Conservation (phyloP, 805 yeast genomes). For the Brettanomyces sp. region DNA sequence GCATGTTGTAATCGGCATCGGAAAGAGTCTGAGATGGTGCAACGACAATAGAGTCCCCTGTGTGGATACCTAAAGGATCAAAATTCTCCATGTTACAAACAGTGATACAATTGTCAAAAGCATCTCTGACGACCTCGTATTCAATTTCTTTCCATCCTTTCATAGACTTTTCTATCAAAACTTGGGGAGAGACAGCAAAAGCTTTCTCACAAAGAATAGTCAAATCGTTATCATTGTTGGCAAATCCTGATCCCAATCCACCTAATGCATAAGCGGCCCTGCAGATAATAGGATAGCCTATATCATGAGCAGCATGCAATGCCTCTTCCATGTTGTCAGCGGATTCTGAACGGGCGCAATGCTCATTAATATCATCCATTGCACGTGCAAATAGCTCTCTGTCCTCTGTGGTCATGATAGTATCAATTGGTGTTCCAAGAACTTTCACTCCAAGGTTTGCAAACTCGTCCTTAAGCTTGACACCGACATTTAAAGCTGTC, state of each 20-base stretch:
- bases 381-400: conserved; percentile 92
- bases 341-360: conserved; percentile 89
- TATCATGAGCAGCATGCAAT: conserved; percentile 68
- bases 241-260: conserved; percentile 97
- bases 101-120: conserved; percentile 93
- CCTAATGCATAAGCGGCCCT: conserved; percentile 97
- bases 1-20: conserved; percentile 96
- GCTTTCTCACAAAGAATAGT: conserved; percentile 81
- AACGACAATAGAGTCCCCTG: conserved; percentile 98
- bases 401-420: conserved; percentile 95
- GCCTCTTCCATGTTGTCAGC: conserved; percentile 79
- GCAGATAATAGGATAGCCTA: conserved; percentile 92
- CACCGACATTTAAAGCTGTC: conserved; percentile 95
- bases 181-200: conserved; percentile 93
- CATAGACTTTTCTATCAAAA: conserved; percentile 90
- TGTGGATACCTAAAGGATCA: conserved; percentile 96
- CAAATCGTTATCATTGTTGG: conserved; percentile 77
- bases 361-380: conserved; percentile 90
- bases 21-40: conserved; percentile 97
- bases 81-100: conserved; percentile 99
- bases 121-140: conserved; percentile 97
- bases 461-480: conserved; percentile 89
- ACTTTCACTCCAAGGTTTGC: conserved; percentile 88
- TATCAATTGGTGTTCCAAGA: conserved; percentile 92
- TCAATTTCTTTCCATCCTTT: conserved; percentile 99